These are phyloP conservation scores for Nannochloropsis salina DNA, from an alignment of 108 stramenopile species.

Conservation along the genomic window DNA sequence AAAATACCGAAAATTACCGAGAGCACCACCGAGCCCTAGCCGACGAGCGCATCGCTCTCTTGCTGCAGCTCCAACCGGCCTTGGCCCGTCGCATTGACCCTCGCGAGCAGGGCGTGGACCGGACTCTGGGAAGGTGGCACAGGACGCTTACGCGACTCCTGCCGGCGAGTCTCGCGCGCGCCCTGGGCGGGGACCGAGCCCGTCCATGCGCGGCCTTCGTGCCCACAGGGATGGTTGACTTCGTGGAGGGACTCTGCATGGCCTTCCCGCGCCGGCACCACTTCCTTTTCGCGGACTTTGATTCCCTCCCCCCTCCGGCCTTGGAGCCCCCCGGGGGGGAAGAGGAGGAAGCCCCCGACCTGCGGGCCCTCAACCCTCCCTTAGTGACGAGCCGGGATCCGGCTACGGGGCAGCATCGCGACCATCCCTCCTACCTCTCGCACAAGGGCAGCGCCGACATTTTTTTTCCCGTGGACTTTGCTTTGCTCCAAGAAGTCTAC, in stretches of 20 bases:
- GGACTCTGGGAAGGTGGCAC: too few relatives aligned
- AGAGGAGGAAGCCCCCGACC: not conserved
- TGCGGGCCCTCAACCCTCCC: not conserved
- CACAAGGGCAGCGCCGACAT: not conserved
- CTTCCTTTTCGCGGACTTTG: not conserved
- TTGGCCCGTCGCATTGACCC: not conserved
- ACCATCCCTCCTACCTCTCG: slow-evolving; percentile 11
- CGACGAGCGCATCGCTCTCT: not conserved
- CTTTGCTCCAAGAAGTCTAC: not conserved
- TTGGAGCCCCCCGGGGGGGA: not conserved
- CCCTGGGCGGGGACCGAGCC: not conserved
- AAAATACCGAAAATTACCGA: not conserved
- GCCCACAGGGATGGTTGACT: not conserved
- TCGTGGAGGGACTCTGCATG: not conserved
- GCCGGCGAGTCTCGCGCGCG: too few relatives aligned
- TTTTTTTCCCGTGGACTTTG: not conserved
- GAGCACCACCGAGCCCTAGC: not conserved
- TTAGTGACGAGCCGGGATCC: not conserved
- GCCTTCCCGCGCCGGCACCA: slow-evolving; percentile 1
- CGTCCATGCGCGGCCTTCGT: not conserved
- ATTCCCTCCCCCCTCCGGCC: not conserved
- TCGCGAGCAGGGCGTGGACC: not conserved
- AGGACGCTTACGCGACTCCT: too few relatives aligned
- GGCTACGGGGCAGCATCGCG: not conserved
- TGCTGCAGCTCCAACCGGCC: not conserved